A percentile compares a stretch with the other conserved stretches of the same genome.
phyloP scores from a whole-genome alignment of 2,329 filamentous ascomycete species.

The Nigrospora osmanthi region DNA sequence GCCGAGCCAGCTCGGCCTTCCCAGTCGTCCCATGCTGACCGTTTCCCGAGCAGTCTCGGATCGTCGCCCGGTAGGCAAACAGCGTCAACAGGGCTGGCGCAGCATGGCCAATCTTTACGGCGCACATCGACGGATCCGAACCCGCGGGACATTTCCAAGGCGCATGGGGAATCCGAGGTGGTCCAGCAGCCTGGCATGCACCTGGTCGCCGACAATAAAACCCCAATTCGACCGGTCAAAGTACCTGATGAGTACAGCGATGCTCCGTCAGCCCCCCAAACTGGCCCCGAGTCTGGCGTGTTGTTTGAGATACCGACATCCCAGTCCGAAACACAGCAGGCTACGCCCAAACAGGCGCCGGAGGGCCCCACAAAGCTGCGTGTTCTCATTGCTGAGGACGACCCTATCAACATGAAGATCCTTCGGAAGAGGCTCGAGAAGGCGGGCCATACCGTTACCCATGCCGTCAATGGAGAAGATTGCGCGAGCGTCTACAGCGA shows the following conservation, averaged over 20 bases:
- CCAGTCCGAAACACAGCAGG: neutral
- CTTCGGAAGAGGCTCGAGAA: constrained; percentile 74
- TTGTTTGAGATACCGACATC: constrained; percentile 26
- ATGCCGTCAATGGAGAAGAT: constrained; percentile 79
- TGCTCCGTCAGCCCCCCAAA: constrained; percentile 19
- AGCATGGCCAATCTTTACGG: too few relatives aligned
- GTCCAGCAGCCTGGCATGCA: too few relatives aligned
- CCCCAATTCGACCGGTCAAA: constrained; percentile 37
- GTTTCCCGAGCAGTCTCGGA: neutral
- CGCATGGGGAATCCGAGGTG: too few relatives aligned
- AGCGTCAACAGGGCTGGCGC: too few relatives aligned
- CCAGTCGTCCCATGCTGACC: constrained; percentile 3
- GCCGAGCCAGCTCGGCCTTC: constrained; percentile 6
- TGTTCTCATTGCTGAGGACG: constrained; percentile 79
- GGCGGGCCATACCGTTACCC: constrained; percentile 59
- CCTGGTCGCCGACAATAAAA: constrained; percentile 31
- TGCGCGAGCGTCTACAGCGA: constrained; percentile 67
- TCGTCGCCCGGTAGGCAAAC: too few relatives aligned
- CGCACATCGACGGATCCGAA: too few relatives aligned
- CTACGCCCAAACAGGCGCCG: neutral
- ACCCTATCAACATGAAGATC: constrained; percentile 79
- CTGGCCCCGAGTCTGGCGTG: constrained; percentile 23
- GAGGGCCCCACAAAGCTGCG: constrained; percentile 36
- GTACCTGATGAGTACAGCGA: constrained; percentile 38
- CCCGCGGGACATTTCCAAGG: too few relatives aligned